Base-by-base conservation (phyloP, 2,329 filamentous ascomycete genomes). In the Tricladium varicosporioides region DNA sequence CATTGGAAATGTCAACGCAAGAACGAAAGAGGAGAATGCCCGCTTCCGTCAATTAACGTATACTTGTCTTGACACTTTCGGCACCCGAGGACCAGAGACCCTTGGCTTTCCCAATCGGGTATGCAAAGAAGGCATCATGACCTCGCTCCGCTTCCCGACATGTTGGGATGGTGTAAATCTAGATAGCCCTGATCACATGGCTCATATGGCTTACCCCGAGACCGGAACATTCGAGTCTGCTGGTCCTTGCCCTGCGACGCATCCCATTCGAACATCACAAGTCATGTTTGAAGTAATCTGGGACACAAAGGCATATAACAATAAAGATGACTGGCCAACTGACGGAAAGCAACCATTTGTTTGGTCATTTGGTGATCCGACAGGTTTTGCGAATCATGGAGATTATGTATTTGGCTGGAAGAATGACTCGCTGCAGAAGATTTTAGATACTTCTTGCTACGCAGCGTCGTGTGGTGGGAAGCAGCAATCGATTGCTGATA, bases 351-450 rank as follows among this genome's bases (percentile, higher is more conserved):
- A 74, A 60, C 74, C 74, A 2, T 76, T 75, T 65, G 66, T 75
- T 56, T 77, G 76, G 69, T 74, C 69, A 63, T 65, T 56, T 52
- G 60, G 77, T 73, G 74, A 76, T 74, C 70, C 66, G 67, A 74
- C 74, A 40, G 78, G 78, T 31, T 72, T 75, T 19, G 77, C 76
- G 4, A 78, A 76, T 16, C 77, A 80, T 67, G 78, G 76, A 19
- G 78, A 80, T 68, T 80, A 80, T 65, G 68, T 80, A 60, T 80
- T 80, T 65, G 78, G 78, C 56, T 80, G 78, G 78, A 75, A 79
- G 65, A 75, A 71, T 58, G 71, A 79, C 65, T 69, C 74, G 9
- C 73, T 80, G 48, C 78, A 80, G 67, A 75, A 71, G 69, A 74
- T 75, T 64, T 76, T 78, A 75, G 75, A 78, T 69, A 74, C 72